phyloP scores from a whole-genome alignment of 2,329 filamentous ascomycete genomes.

The Diaporthe velutina region DNA sequence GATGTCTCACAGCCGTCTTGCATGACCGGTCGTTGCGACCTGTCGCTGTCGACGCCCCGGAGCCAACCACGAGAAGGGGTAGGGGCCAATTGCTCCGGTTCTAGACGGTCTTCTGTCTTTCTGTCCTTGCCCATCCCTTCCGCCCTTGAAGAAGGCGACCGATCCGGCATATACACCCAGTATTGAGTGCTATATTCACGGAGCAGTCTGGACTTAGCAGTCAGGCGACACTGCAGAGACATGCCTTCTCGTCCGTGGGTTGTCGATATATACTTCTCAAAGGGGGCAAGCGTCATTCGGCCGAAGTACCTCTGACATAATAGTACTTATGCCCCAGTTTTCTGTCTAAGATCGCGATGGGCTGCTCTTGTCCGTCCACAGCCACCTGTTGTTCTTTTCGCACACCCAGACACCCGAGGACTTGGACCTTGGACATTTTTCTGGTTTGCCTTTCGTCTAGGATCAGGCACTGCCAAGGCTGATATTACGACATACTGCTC shows the following conservation, averaged over 20 bases:
- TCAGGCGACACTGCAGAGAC: conserved; percentile 1
- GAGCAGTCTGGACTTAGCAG: background rate
- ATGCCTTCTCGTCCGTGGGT: background rate
- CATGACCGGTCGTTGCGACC: conserved; percentile 31
- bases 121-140: background rate
- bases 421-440: conserved; percentile 30
- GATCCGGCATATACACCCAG: background rate
- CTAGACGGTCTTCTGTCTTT: background rate
- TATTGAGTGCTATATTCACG: background rate
- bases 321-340: conserved; percentile 33
- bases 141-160: background rate
- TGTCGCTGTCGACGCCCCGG: conserved; percentile 4
- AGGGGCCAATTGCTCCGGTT: background rate
- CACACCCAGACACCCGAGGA: conserved; percentile 21
- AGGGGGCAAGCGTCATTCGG: conserved; percentile 33
- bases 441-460: background rate
- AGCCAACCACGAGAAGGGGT: background rate
- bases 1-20: conserved; percentile 28
- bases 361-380: conserved; percentile 28
- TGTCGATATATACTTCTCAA: conserved; percentile 31
- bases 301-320: conserved; percentile 34
- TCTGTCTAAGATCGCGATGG: conserved; percentile 37
- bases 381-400: conserved; percentile 29
- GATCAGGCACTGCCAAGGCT: conserved; percentile 31
- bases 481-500: conserved; percentile 32